Conservation (phyloP, 345 rosid genomes). For the Balakata baccata region DNA sequence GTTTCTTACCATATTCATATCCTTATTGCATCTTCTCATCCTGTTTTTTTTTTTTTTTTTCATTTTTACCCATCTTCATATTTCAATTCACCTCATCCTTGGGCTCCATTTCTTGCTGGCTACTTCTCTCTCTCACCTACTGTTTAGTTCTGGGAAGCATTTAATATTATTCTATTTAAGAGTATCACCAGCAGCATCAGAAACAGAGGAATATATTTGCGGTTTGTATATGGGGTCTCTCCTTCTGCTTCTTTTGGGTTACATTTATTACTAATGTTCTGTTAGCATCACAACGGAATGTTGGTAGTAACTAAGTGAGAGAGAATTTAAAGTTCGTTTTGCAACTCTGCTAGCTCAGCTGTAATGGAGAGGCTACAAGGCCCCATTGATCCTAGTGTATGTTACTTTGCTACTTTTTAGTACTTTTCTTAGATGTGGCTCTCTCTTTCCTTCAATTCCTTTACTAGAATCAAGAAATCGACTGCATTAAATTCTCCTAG, state of each 20-base stretch:
- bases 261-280: conserved; percentile 45
- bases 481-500: conserved; percentile 43
- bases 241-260: conserved; percentile 32
- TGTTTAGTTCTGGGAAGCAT: conserved; percentile 32
- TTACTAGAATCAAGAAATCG: conserved; percentile 34
- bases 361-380: conserved; percentile 71
- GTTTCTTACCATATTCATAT: conserved; percentile 2
- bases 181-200: conserved; percentile 26
- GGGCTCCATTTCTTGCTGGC: conserved; percentile 20
- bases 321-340: conserved; percentile 30
- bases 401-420: conserved; percentile 44
- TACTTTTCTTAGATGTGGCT: conserved; percentile 16
- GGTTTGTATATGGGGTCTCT: conserved; percentile 39
- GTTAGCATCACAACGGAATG: conserved; percentile 42
- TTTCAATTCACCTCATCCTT: background rate
- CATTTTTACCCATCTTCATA: background rate
- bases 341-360: conserved; percentile 24
- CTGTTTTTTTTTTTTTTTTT: background rate
- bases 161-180: conserved; percentile 43
- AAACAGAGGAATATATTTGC: conserved; percentile 30
- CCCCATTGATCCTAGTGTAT: conserved; percentile 60
- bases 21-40: conserved; percentile 18
- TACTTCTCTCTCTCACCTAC: conserved; percentile 2
- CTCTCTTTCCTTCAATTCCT: conserved; percentile 27
- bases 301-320: conserved; percentile 26